Evolutionary conservation across 73 alveolate species (phyloP).

Genomic region (Paramecium octaurelia): DNA sequence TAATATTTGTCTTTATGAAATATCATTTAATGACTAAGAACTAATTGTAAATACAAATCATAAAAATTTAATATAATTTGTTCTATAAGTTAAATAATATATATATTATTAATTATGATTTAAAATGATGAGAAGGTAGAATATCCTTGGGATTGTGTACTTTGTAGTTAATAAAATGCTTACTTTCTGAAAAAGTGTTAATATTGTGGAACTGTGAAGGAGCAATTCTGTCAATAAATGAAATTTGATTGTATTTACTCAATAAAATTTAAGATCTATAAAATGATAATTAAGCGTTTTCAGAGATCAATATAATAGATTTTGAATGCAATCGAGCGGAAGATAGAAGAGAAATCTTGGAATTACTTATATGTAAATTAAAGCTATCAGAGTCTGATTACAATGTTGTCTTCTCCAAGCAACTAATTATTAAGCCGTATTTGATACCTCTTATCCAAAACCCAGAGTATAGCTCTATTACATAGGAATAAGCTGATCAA

Average conservation of each 20-base stretch:
- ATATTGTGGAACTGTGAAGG: not conserved
- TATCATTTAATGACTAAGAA: no score
- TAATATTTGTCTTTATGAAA: no score
- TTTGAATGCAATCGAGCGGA: not conserved
- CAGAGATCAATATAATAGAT: not conserved
- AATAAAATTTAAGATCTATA: not conserved
- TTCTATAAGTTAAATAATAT: no score
- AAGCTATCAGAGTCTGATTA: not conserved
- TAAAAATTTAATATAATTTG: no score
- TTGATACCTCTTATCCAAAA: constrained; percentile 18
- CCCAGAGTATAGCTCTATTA: not conserved
- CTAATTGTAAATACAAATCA: no score
- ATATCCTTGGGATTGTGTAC: not conserved
- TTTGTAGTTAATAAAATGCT: not conserved
- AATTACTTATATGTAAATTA: not conserved
- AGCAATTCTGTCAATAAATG: not conserved
- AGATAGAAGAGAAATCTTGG: constrained; percentile 4
- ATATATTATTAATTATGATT: not conserved
- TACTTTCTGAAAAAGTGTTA: not conserved
- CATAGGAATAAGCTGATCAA: constrained; percentile 18
- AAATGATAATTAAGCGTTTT: not conserved
- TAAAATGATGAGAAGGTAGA: not conserved
- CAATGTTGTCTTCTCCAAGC: not conserved
- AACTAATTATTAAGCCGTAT: not conserved
- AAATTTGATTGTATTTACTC: not conserved